Conservation (phyloP, 129 eudicot species). For the Helianthus annuus region DNA sequence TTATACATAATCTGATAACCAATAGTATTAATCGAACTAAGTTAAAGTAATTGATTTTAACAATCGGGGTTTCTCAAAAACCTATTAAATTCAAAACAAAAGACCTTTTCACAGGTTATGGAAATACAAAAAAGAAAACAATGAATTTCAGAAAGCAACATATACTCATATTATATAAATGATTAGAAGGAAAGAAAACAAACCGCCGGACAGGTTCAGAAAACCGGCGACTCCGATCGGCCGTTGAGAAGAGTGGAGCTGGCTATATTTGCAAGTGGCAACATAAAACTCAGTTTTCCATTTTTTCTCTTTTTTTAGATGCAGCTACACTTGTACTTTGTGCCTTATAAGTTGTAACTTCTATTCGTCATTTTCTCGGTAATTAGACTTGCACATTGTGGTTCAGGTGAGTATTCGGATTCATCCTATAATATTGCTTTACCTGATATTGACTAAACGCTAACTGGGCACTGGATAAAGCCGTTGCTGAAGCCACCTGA, state of each 20-base stretch:
- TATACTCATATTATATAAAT: not conserved
- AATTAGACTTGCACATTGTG: too few relatives aligned
- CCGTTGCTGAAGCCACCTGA: too few relatives aligned
- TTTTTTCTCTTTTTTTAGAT: too few relatives aligned
- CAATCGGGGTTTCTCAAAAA: slow-evolving; percentile 13
- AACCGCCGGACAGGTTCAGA: slow-evolving; percentile 17
- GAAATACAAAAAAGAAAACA: not conserved
- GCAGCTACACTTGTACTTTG: too few relatives aligned
- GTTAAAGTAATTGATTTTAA: slow-evolving; percentile 12
- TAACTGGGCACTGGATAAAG: too few relatives aligned
- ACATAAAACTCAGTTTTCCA: not conserved
- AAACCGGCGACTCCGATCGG: slow-evolving; percentile 22
- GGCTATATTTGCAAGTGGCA: too few relatives aligned
- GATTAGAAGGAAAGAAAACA: not conserved
- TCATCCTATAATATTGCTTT: too few relatives aligned
- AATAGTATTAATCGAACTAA: not conserved
- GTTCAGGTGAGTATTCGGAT: too few relatives aligned
- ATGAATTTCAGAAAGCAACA: not conserved
- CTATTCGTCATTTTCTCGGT: too few relatives aligned
- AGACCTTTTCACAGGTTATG: not conserved
- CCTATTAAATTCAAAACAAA: slow-evolving; percentile 1
- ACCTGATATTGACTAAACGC: too few relatives aligned
- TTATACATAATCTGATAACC: not conserved
- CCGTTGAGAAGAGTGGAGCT: not conserved
- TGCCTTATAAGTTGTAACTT: too few relatives aligned